A percentile compares a stretch with the other conserved stretches of the same genome.
Conservation (phyloP, 768 basidiomycete species). For the Boletus vinaceobasis region DNA sequence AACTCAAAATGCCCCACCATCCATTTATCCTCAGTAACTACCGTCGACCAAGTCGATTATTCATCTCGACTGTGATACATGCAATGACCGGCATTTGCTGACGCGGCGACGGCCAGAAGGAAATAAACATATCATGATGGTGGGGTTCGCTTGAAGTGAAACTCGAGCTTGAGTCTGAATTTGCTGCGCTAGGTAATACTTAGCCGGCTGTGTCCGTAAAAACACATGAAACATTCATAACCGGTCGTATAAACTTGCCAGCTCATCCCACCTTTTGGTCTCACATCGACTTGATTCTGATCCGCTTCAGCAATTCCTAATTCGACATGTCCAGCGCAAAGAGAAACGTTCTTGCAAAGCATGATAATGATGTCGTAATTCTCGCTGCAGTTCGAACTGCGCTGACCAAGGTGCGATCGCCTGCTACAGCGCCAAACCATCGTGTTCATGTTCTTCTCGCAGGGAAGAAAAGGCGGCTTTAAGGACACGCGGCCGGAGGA, state of each 20-base stretch:
- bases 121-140: conserved; percentile 4
- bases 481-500: conserved; percentile 87
- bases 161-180: neutral
- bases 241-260: conserved; percentile 18
- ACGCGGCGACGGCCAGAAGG: neutral
- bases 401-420: conserved; percentile 69
- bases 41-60: neutral
- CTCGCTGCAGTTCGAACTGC: conserved; percentile 86
- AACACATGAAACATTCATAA: conserved; percentile 22
- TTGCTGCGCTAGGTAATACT: neutral
- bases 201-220: conserved; percentile 6
- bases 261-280: neutral
- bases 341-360: conserved; percentile 62
- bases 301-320: neutral
- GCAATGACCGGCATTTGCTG: neutral
- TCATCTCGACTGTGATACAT: neutral
- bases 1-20: neutral
- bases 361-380: conserved; percentile 87
- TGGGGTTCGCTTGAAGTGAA: neutral
- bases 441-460: conserved; percentile 6
- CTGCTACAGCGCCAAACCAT: neutral
- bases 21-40: neutral
- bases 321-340: conserved; percentile 38
- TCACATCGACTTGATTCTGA: neutral
- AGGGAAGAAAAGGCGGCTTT: conserved; percentile 87